Percentiles rank a stretch among this genome's conserved stretches.
Evolutionary conservation across 2,329 filamentous ascomycete species (phyloP).

Genomic region (Aspergillus pseudoterreus): DNA sequence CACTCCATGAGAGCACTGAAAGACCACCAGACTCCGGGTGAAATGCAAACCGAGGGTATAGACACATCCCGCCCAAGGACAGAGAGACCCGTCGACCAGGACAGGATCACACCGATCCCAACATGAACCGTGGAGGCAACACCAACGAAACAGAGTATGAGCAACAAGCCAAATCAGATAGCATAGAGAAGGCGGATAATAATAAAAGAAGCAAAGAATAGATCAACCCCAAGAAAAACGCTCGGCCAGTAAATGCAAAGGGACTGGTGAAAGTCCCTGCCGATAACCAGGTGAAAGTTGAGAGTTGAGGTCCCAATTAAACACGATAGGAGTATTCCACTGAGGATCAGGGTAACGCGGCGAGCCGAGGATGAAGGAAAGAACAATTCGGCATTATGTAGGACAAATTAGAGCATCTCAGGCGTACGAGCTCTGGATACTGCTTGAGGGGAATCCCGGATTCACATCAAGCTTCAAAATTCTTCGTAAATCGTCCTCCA

Average conservation of each 20-base stretch:
- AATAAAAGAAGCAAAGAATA: not conserved
- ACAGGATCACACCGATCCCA: slow-evolving; percentile 14
- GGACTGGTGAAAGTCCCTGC: not conserved
- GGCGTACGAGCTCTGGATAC: slow-evolving; percentile 33
- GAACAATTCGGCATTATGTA: not conserved
- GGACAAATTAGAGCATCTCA: slow-evolving; percentile 13
- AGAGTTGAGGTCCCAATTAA: not conserved
- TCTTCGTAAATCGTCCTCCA: slow-evolving; percentile 47
- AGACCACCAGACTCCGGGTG: slow-evolving; percentile 22
- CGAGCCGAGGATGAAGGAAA: not conserved
- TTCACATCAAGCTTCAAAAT: slow-evolving; percentile 44
- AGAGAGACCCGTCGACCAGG: slow-evolving; percentile 13
- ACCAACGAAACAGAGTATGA: slow-evolving; percentile 3
- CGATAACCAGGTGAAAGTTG: not conserved
- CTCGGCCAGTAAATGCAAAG: not conserved
- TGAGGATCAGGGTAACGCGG: not conserved
- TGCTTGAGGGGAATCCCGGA: slow-evolving; percentile 24
- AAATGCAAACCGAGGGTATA: slow-evolving; percentile 22
- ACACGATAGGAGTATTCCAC: not conserved
- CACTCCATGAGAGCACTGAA: slow-evolving; percentile 12
- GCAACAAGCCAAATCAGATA: slow-evolving; percentile 1
- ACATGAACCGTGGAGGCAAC: slow-evolving; percentile 14
- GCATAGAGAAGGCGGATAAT: not conserved
- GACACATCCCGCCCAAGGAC: slow-evolving; percentile 11
- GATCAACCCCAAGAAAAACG: not conserved